Evolutionary conservation across 352 stramenopile species (phyloP).

Genomic region (Phytophthora syringae): DNA sequence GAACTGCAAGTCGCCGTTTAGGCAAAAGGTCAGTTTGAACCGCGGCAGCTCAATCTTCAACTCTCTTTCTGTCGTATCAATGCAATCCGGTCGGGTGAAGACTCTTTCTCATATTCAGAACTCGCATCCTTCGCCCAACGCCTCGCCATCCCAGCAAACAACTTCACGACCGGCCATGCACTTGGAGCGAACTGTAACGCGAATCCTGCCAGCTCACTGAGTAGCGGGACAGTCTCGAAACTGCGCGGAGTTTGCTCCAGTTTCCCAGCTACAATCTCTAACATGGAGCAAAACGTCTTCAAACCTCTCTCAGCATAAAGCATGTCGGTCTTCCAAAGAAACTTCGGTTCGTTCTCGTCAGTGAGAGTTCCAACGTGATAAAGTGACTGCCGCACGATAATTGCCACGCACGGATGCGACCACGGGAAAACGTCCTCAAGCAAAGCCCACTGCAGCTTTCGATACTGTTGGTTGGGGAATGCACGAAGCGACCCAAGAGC

Average conservation of each 20-base stretch:
- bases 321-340: constrained; percentile 57
- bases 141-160: constrained; percentile 36
- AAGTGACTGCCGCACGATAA: constrained; percentile 49
- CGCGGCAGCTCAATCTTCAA: constrained; percentile 52
- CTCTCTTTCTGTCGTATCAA: constrained; percentile 48
- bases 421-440: constrained; percentile 51
- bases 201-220: constrained; percentile 45
- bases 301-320: not conserved
- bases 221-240: constrained; percentile 42
- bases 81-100: constrained; percentile 13
- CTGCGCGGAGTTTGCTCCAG: constrained; percentile 36
- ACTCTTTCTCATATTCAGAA: constrained; percentile 11
- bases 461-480: constrained; percentile 54
- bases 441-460: constrained; percentile 50
- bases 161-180: constrained; percentile 19
- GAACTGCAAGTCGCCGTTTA: constrained; percentile 28
- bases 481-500: constrained; percentile 47
- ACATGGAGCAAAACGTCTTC: constrained; percentile 27
- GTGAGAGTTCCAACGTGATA: constrained; percentile 55
- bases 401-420: constrained; percentile 43
- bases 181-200: constrained; percentile 32
- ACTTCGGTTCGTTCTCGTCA: constrained; percentile 28
- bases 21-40: constrained; percentile 45
- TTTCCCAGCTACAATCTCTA: constrained; percentile 21
- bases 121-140: constrained; percentile 35